Base-by-base conservation (phyloP, 2,329 filamentous ascomycete species). In the Coccinonectria pachysandricola region DNA sequence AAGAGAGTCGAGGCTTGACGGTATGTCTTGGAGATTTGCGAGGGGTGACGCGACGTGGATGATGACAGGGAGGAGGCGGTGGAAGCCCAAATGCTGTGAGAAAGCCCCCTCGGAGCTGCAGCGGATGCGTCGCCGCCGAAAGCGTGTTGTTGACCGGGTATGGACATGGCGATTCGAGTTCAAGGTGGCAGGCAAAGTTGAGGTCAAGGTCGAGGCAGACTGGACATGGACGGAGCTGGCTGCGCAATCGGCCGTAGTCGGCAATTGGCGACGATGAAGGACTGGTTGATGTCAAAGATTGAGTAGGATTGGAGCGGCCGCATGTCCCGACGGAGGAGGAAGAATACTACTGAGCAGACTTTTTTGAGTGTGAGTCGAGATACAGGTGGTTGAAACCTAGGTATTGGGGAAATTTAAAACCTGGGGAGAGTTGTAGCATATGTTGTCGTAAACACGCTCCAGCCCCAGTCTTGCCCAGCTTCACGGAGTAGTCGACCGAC, bases 1-100 rank as follows among this genome's bases (percentile, higher is more conserved):
- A 93, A 98, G 13, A 96, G 71, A 39, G 91, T 87, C 6, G 86
- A 92, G 16, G 91, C 83, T 60, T 94, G 86, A 40, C 88, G 84
- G 60, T 96, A 96, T 15, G 81, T 81, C 57, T 91, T 91, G 42
- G 88, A 91, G 47, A 94, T 81, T 46, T 82, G 74, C 24, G 74
- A 78, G 22, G 76, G 66, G 28, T 75, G 72, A 27, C 77, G 75
- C 21, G 68, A 58, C 13, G 68, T 60, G 15, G 63, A 60, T 25
- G 78, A 71, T 26, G 73, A 74, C 10, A 74, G 71, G 24, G 84
- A 63, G 31, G 76, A 81, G 28, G 78, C 74, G 43, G 82, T 72
- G 35, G 83, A 83, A 30, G 73, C 71, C 21, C 73, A 59, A 23
- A 62, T 47, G 32, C 57, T 56, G 28, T 75, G 71, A 44, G 59